These are phyloP conservation scores for Leersia perrieri DNA, from an alignment of 176 grass and related monocot species.

Conservation along the genomic window DNA sequence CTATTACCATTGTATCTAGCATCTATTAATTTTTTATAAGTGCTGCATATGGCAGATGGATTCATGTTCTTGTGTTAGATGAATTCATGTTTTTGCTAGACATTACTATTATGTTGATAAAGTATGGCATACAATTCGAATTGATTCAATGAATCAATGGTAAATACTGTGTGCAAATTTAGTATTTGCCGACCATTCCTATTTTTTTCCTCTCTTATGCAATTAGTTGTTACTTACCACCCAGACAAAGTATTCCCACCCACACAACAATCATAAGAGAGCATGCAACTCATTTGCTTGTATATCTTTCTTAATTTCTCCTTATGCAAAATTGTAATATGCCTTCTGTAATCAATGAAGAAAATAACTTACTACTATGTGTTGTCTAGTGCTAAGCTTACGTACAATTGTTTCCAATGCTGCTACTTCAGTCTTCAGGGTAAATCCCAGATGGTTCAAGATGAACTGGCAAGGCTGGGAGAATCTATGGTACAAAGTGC, in stretches of 20 bases:
- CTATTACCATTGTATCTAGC: background rate
- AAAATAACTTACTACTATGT: background rate
- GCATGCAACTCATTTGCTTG: background rate
- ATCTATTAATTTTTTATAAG: constrained; percentile 16
- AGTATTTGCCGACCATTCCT: background rate
- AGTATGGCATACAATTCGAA: background rate
- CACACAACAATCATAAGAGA: background rate
- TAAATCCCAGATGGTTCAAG: constrained; percentile 86
- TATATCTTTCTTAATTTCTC: background rate
- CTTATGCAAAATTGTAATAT: background rate
- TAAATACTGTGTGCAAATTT: background rate
- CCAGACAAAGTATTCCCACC: background rate
- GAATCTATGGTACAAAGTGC: constrained; percentile 86
- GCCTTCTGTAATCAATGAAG: background rate
- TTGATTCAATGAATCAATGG: background rate
- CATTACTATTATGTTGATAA: background rate
- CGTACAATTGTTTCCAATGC: background rate
- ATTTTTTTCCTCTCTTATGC: background rate
- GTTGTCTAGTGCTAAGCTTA: constrained; percentile 8
- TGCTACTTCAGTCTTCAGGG: constrained; percentile 69
- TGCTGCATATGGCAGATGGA: background rate
- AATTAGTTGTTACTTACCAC: background rate
- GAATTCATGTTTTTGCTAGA: background rate
- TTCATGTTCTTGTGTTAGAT: background rate
- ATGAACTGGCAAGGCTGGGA: constrained; percentile 81